These are phyloP conservation scores for Penicillium sp. DNA, from an alignment of 2,329 filamentous ascomycete genomes.

Conservation along the genomic window DNA sequence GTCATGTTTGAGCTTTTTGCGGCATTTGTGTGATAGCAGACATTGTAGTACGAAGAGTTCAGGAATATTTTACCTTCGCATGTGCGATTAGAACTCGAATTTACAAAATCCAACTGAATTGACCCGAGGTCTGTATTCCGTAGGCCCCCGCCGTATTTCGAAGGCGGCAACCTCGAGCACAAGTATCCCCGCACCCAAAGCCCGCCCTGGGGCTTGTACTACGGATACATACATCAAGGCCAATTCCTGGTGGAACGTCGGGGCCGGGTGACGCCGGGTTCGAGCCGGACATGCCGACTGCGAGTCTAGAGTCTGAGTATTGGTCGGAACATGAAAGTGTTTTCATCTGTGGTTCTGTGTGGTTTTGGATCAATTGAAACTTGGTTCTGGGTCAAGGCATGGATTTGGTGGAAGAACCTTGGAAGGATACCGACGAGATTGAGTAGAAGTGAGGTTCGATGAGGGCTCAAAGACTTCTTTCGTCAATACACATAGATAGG, in stretches of 20 bases:
- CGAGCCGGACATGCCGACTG: neutral
- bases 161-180: neutral
- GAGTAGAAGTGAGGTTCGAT: neutral
- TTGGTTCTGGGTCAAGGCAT: constrained; percentile 34
- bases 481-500: too few species aligned
- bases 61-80: neutral
- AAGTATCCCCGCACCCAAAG: neutral
- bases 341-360: constrained; percentile 28
- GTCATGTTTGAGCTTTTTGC: neutral
- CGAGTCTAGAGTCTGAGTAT: constrained; percentile 33
- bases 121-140: neutral
- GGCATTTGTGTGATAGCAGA: neutral
- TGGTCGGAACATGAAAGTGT: constrained; percentile 28
- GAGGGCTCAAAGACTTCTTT: neutral
- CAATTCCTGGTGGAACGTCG: neutral
- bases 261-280: neutral
- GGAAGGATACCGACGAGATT: neutral
- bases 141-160: neutral
- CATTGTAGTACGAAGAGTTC: neutral
- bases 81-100: too few species aligned
- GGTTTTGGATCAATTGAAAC: constrained; percentile 38
- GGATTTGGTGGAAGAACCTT: constrained; percentile 20
- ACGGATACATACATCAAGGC: neutral
- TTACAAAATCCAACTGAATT: neutral
- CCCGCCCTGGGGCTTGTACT: neutral